Evolutionary conservation across 441 rosid species (phyloP).

Genomic region (Corymbia calophylla): DNA sequence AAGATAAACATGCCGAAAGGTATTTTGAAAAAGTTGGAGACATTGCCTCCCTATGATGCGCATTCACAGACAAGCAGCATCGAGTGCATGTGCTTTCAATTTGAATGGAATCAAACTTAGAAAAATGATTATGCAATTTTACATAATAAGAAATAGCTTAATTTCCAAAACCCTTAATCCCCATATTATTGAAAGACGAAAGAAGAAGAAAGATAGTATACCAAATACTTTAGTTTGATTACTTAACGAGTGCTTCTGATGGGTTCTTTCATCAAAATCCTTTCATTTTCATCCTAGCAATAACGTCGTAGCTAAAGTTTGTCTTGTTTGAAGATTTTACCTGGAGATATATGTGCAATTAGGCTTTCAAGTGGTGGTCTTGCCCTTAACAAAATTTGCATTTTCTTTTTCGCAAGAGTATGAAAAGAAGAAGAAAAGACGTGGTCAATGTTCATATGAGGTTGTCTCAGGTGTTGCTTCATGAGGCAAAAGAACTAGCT

Average conservation of each 20-base stretch:
- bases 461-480: not conserved
- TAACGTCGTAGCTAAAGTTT: not conserved
- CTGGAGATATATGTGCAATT: not conserved
- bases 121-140: not conserved
- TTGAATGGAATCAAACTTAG: not conserved
- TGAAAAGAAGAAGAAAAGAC: not conserved
- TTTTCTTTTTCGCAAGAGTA: not conserved
- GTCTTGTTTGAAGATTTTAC: not conserved
- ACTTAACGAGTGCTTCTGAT: not conserved
- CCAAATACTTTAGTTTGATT: not conserved
- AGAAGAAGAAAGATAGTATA: not conserved
- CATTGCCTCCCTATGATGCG: not conserved
- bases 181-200: not conserved
- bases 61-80: not conserved
- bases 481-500: not conserved
- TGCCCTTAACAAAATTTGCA: not conserved
- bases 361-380: not conserved
- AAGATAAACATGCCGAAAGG: not conserved
- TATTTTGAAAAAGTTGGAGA: not conserved
- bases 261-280: not conserved
- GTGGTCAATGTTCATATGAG: not conserved
- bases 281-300: not conserved
- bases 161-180: not conserved
- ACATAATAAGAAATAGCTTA: not conserved
- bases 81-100: not conserved